Evolutionary conservation across 805 yeast species (phyloP), one percentile per base, ranked within the genome.

Genomic region (Grigorovia yakushimaensis): DNA sequence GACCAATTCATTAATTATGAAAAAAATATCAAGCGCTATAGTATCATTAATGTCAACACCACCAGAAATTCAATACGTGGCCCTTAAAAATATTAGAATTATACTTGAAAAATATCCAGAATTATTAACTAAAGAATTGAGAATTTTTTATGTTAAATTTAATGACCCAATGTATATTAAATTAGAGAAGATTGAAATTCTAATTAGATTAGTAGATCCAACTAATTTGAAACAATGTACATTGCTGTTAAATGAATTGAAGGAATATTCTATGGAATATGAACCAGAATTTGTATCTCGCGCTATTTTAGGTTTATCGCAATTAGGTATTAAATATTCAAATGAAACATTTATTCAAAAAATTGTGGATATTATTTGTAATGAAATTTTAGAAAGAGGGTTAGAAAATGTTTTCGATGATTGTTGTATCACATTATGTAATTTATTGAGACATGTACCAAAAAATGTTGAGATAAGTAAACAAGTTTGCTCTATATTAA

Each of bases 21-120:
- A 79, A 53, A 87, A 91, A 59, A 68, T 89, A 51, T 73, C 88
- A 24, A 83, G 95, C 10, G 96, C 96, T 1, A 69, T 89, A 58
- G 95, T 89, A 9, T 87, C 97, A 0, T 68, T 91, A 51, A 81
- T 89, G 50, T 82, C 91, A 8, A 81, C 88, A 7, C 85, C 95
- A 10, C 95, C 96, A 1, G 98, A 93, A 65, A 86, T 94, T 43
- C 98, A 93, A 67, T 91, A 84, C 58, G 96, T 91, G 42, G 93
- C 96, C 0, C 72, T 91, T 58, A 84, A 88, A 62, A 93, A 93
- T 65, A 88, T 93, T 51, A 76, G 96, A 63, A 83, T 91, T 56
- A 81, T 91, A 42, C 73, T 91, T 52, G 96, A 89, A 60, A 85
- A 85, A 64, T 88, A 86, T 64, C 98, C 98, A 5, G 74, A 73